Conservation (phyloP, 495 filamentous ascomycete species). For the Penicillium cosmopolitanum region DNA sequence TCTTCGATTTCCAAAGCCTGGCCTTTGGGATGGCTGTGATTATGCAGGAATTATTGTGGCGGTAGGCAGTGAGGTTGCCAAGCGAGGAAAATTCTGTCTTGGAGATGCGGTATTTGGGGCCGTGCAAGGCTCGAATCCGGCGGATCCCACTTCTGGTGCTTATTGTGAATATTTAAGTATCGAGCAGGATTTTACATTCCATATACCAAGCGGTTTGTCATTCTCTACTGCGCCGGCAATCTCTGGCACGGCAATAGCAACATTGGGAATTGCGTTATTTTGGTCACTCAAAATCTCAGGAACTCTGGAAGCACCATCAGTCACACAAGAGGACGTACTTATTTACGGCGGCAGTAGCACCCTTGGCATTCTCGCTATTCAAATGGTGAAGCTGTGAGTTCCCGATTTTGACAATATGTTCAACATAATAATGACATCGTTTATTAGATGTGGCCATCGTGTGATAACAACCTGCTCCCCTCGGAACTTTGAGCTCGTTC, state of each 20-base stretch:
- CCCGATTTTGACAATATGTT: background rate
- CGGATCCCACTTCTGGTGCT: conserved; percentile 35
- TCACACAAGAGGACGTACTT: conserved; percentile 34
- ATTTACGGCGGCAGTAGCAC: conserved; percentile 52
- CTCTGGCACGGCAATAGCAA: conserved; percentile 31
- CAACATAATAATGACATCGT: background rate
- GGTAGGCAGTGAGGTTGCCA: conserved; percentile 23
- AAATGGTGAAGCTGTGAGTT: conserved; percentile 43
- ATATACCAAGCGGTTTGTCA: conserved; percentile 18
- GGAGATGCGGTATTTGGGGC: conserved; percentile 38
- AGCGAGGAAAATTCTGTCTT: conserved; percentile 22
- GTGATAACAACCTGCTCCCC: conserved; percentile 60
- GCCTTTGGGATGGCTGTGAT: conserved; percentile 46
- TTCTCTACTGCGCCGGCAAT: conserved; percentile 16
- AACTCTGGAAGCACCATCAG: conserved; percentile 27
- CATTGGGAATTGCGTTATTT: conserved; percentile 31
- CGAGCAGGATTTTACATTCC: conserved; percentile 28
- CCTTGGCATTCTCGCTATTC: conserved; percentile 48
- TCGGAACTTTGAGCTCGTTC: conserved; percentile 57
- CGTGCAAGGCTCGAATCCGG: conserved; percentile 38
- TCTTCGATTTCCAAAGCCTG: conserved; percentile 33
- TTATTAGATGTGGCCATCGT: conserved; percentile 41
- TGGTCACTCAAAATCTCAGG: conserved; percentile 34
- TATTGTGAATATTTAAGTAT: conserved; percentile 40
- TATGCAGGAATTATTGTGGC: conserved; percentile 46